phyloP scores from a whole-genome alignment of 257 asterid genomes.

The Solanum medicagineum region DNA sequence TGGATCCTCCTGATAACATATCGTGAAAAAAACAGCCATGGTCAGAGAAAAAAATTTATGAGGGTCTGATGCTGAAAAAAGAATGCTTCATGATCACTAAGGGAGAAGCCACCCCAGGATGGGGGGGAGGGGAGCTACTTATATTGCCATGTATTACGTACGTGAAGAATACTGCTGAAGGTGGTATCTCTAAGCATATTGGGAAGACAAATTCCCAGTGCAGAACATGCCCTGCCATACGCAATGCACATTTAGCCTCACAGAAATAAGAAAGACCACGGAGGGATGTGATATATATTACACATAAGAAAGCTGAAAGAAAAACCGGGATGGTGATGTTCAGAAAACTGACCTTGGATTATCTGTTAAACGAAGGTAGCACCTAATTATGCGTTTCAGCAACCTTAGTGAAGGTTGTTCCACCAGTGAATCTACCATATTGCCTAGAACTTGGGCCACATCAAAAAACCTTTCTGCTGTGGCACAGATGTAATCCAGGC shows the following conservation, averaged over 20 bases:
- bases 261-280: not conserved
- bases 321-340: not conserved
- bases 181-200: slow-evolving; percentile 21
- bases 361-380: slow-evolving; percentile 22
- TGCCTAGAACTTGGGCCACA: slow-evolving; percentile 13
- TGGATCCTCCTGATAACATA: slow-evolving; percentile 46
- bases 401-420: slow-evolving; percentile 15
- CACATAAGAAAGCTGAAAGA: not conserved
- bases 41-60: not conserved
- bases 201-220: slow-evolving; percentile 12
- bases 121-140: not conserved
- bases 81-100: not conserved
- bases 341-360: slow-evolving; percentile 16
- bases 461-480: slow-evolving; percentile 12
- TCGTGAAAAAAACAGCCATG: not conserved
- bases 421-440: slow-evolving; percentile 13
- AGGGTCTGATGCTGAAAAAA: not conserved
- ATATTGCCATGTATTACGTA: slow-evolving; percentile 5
- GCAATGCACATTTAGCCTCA: not conserved
- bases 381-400: slow-evolving; percentile 17
- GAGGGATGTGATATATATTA: not conserved
- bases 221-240: slow-evolving; percentile 10
- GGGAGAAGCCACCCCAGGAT: not conserved
- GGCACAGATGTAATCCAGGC: slow-evolving; percentile 17
- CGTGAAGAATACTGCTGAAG: slow-evolving; percentile 16